A percentile compares a stretch with the other conserved stretches of the same genome.
phyloP scores from a whole-genome alignment of 2,329 filamentous ascomycete genomes.

The Blastomyces parvus region DNA sequence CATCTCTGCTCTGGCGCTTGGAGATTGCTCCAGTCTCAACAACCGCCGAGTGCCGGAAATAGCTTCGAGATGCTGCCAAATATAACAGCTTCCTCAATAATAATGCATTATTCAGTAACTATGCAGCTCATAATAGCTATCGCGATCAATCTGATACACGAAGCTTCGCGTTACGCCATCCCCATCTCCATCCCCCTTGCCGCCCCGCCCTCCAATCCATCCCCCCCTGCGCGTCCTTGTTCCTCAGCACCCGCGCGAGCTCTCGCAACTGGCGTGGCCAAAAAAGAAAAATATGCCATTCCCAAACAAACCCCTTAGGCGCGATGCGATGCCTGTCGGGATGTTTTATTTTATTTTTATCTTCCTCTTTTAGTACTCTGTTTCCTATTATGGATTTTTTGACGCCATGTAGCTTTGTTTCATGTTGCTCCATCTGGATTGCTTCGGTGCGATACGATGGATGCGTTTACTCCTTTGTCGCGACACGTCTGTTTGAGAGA shows the following conservation, averaged over 20 bases:
- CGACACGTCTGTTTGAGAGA: conserved; percentile 11
- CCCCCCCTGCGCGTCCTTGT: not conserved
- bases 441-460: conserved; percentile 3
- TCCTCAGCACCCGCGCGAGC: conserved; percentile 1
- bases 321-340: not conserved
- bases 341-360: not conserved
- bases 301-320: conserved; percentile 3
- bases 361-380: conserved; percentile 21
- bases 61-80: not conserved
- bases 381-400: conserved; percentile 13
- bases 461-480: not conserved
- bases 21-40: not conserved
- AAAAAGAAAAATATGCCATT: not conserved
- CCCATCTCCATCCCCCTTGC: not conserved
- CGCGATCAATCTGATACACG: conserved; percentile 3
- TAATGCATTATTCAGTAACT: not conserved
- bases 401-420: conserved; percentile 17
- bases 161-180: not conserved
- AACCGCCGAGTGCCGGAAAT: conserved; percentile 2
- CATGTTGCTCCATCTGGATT: conserved; percentile 21
- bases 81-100: not conserved
- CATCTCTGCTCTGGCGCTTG: conserved; percentile 3
- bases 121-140: conserved; percentile 4
- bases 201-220: not conserved
- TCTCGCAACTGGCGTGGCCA: not conserved